Evolutionary conservation across 78 protist species (phyloP).

Genomic region (Parvularia atlantis): DNA sequence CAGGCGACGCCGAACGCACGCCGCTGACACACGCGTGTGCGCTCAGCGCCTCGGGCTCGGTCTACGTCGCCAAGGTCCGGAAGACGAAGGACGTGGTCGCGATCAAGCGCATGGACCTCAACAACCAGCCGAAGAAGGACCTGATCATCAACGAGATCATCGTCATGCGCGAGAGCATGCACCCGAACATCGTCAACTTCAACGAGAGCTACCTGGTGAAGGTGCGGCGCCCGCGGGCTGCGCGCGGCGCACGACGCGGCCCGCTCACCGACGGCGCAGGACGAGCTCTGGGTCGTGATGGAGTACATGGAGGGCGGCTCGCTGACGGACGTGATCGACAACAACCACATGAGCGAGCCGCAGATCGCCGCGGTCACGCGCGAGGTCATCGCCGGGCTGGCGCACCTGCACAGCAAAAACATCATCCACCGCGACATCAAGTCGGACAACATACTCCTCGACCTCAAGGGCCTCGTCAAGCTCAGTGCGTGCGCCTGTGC

Average conservation of each 20-base stretch:
- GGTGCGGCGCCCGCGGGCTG: too few species aligned
- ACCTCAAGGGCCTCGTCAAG: conserved; percentile 22
- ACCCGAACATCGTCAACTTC: conserved; percentile 70
- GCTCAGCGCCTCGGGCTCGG: too few species aligned
- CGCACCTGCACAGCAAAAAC: conserved; percentile 15
- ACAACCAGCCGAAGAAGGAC: conserved; percentile 54
- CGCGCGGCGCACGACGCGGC: too few species aligned
- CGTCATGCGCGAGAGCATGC: conserved; percentile 61
- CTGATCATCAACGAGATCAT: conserved; percentile 65
- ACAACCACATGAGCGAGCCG: conserved; percentile 30
- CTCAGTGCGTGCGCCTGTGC: not conserved
- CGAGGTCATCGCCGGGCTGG: conserved; percentile 24
- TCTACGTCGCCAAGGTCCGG: too few species aligned
- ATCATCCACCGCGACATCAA: conserved; percentile 63
- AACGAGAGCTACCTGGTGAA: conserved; percentile 42
- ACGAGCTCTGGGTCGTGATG: conserved; percentile 57
- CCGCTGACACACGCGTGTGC: too few species aligned
- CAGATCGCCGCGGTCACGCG: conserved; percentile 34
- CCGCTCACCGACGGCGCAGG: too few species aligned
- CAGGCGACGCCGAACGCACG: too few species aligned
- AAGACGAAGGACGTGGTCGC: conserved; percentile 29
- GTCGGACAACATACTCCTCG: conserved; percentile 32
- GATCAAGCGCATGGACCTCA: conserved; percentile 57
- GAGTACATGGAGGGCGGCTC: conserved; percentile 78
- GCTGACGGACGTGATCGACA: conserved; percentile 58